Percentiles rank a stretch among this genome's conserved stretches.
Conservation (phyloP, 2,329 filamentous ascomycete species). For the Calonectria pseudoturangicola region DNA sequence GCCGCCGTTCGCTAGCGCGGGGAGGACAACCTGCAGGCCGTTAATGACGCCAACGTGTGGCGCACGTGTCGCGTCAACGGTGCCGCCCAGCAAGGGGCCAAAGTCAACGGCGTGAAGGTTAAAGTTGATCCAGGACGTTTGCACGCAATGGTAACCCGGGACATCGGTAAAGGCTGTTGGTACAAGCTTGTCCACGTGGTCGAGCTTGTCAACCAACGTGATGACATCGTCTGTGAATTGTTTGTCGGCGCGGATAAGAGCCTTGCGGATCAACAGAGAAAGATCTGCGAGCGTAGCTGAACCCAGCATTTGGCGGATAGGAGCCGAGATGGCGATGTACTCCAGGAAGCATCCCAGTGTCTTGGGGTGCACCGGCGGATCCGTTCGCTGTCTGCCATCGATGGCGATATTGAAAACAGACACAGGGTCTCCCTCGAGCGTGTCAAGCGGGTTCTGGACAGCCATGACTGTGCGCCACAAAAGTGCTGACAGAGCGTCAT, state of each 20-base stretch:
- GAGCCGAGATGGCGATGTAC: constrained; percentile 37
- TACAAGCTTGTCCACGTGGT: constrained; percentile 34
- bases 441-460: constrained; percentile 29
- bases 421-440: constrained; percentile 7
- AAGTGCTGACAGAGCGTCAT: constrained; percentile 43
- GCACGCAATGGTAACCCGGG: constrained; percentile 32
- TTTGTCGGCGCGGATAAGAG: constrained; percentile 20
- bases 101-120: constrained; percentile 33
- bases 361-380: constrained; percentile 34
- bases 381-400: constrained; percentile 37
- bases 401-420: constrained; percentile 43
- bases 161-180: constrained; percentile 44
- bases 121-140: constrained; percentile 41
- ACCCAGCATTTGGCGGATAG: constrained; percentile 36
- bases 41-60: constrained; percentile 38
- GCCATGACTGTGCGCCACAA: constrained; percentile 41
- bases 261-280: constrained; percentile 40
- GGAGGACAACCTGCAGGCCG: constrained; percentile 38
- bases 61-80: constrained; percentile 39
- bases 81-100: constrained; percentile 32
- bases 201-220: constrained; percentile 25
- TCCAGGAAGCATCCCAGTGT: constrained; percentile 42
- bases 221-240: constrained; percentile 44
- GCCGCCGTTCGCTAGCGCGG: constrained; percentile 32
- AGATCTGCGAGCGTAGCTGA: constrained; percentile 36